Conservation (phyloP, 495 filamentous ascomycete genomes). For the Talaromyces nanjingensis region DNA sequence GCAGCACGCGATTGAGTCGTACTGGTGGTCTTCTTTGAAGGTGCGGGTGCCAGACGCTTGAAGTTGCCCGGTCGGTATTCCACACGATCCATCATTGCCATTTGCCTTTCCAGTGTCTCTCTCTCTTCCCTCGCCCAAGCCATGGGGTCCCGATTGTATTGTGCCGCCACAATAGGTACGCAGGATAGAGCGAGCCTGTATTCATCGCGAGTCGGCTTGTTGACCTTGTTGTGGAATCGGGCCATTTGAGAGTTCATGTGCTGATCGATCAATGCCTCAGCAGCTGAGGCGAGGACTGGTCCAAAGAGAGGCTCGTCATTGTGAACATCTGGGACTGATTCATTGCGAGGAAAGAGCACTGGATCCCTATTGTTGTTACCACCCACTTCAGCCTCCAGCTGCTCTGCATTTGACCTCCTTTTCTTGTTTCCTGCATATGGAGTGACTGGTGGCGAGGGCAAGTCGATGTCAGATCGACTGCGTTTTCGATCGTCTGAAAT, state of each 20-base stretch:
- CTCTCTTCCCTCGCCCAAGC: conserved; percentile 60
- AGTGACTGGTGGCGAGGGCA: conserved; percentile 68
- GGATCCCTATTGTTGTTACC: conserved; percentile 46
- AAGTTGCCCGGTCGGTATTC: conserved; percentile 23
- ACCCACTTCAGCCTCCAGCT: conserved; percentile 26
- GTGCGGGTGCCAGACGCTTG: conserved; percentile 44
- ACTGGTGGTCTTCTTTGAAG: conserved; percentile 24
- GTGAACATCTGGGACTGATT: conserved; percentile 33
- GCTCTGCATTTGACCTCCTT: conserved; percentile 37
- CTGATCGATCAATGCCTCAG: conserved; percentile 52
- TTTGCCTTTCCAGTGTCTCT: conserved; percentile 46
- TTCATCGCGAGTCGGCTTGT: conserved; percentile 62
- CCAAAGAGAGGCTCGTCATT: conserved; percentile 52
- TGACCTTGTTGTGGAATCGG: conserved; percentile 45
- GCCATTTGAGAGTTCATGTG: conserved; percentile 61
- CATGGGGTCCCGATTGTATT: conserved; percentile 50
- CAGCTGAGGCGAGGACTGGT: conserved; percentile 34
- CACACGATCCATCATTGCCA: conserved; percentile 35
- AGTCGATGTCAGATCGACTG: conserved; percentile 42
- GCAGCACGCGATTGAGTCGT: conserved; percentile 22
- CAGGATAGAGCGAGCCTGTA: conserved; percentile 63
- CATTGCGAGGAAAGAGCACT: conserved; percentile 51
- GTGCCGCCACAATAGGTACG: conserved; percentile 54
- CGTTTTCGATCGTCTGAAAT: conserved; percentile 43
- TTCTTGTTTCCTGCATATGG: conserved; percentile 53